Conservation (phyloP, 2,329 filamentous ascomycete genomes). For the Monilinia polystroma region DNA sequence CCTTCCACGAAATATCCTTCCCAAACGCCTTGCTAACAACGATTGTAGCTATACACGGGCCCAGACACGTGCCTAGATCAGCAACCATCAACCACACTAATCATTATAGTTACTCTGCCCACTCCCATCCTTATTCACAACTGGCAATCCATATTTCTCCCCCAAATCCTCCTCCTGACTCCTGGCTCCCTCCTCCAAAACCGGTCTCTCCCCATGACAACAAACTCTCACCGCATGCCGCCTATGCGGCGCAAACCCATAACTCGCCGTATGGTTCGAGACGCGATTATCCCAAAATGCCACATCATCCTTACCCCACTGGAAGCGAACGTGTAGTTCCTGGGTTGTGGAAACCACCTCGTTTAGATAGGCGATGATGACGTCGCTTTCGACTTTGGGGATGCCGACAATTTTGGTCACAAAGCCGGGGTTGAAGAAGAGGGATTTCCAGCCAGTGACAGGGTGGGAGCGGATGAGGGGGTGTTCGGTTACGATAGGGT, state of each 20-base stretch:
- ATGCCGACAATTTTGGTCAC: slow-evolving; percentile 58
- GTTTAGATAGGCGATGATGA: slow-evolving; percentile 52
- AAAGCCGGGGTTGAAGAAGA: slow-evolving; percentile 60
- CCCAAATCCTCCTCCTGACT: slow-evolving; percentile 55
- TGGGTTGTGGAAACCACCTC: slow-evolving; percentile 58
- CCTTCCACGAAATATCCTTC: too few relatives aligned
- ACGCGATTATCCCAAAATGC: slow-evolving; percentile 67
- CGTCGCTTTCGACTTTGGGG: slow-evolving; percentile 54
- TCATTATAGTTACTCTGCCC: slow-evolving; percentile 59
- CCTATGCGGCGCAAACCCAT: slow-evolving; percentile 56
- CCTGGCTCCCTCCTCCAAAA: slow-evolving; percentile 41
- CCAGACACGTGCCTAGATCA: not conserved
- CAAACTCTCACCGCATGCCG: slow-evolving; percentile 49
- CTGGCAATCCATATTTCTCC: slow-evolving; percentile 48
- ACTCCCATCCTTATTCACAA: slow-evolving; percentile 56
- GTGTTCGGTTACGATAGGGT: slow-evolving; percentile 54
- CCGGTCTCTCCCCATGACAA: slow-evolving; percentile 39
- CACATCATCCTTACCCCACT: slow-evolving; percentile 64
- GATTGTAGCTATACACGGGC: not conserved
- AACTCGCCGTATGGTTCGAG: slow-evolving; percentile 53
- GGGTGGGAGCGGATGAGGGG: slow-evolving; percentile 59
- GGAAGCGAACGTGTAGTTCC: slow-evolving; percentile 67
- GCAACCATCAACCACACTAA: slow-evolving; percentile 29
- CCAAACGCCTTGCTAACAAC: not conserved
- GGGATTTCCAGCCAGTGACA: slow-evolving; percentile 60